phyloP scores from a whole-genome alignment of 2,329 filamentous ascomycete genomes.

The Ascochyta rabiei region DNA sequence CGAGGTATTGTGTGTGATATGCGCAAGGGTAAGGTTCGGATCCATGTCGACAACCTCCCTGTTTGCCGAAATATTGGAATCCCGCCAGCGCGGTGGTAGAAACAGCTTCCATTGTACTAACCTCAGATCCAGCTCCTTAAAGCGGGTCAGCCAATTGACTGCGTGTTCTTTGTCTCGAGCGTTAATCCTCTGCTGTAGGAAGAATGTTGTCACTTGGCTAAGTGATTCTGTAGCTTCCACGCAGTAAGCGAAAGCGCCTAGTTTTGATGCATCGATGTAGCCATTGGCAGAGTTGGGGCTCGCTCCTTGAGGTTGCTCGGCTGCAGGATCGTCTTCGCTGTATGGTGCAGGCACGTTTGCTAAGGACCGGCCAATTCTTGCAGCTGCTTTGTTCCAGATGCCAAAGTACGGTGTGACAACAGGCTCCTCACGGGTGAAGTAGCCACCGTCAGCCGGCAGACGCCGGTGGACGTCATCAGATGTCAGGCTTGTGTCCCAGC shows the following conservation, averaged over 20 bases:
- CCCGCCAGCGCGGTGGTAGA: conserved; percentile 41
- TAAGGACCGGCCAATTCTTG: conserved; percentile 40
- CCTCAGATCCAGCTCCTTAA: conserved; percentile 44
- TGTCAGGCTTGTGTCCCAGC: conserved; percentile 43
- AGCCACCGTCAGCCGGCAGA: conserved; percentile 42
- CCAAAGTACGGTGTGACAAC: conserved; percentile 44
- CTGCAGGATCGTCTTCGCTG: conserved; percentile 40
- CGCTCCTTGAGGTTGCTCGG: conserved; percentile 31
- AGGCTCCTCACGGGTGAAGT: conserved; percentile 43
- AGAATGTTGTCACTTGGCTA: conserved; percentile 44
- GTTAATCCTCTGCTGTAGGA: conserved; percentile 42
- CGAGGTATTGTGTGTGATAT: conserved; percentile 45
- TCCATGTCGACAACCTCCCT: conserved; percentile 41
- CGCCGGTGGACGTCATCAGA: conserved; percentile 44
- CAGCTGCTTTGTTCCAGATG: conserved; percentile 45
- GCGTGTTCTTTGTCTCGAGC: conserved; percentile 46
- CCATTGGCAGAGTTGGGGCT: conserved; percentile 41
- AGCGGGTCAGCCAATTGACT: conserved; percentile 42
- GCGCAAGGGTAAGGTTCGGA: conserved; percentile 43
- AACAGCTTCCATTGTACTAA: conserved; percentile 45
- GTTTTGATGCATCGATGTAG: conserved; percentile 43
- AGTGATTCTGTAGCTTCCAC: conserved; percentile 43
- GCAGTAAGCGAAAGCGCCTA: conserved; percentile 44
- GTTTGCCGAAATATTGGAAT: conserved; percentile 42
- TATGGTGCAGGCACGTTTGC: conserved; percentile 43